Base-by-base conservation (phyloP, 768 basidiomycete genomes). In the Russula virescens region DNA sequence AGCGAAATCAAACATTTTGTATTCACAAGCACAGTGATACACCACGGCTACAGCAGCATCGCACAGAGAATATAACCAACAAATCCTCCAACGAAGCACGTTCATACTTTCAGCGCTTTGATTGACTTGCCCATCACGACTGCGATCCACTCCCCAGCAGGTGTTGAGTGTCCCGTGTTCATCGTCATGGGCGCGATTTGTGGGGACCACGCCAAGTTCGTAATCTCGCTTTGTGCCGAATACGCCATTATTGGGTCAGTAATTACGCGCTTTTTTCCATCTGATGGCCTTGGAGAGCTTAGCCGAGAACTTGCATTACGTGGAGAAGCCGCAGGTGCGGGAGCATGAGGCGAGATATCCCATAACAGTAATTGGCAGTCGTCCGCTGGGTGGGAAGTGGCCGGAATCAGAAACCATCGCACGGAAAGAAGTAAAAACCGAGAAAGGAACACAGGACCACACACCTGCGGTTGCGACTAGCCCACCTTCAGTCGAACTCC, bases 331-430 rank as follows among this genome's bases (percentile, higher is more conserved):
- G 83, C 81, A 42, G 76, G 71, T 43, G 61, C 78, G 67, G 80
- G 84, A 10, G 85, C 81, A 70, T 86, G 78, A 56, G 78, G 77
- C 61, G 85, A 79, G 48, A 97, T 81, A 72, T 98, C 95, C 91
- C 95, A 98, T 16, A 98, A 73, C 11, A 97, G 77, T n/a, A 97
- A 79, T 75, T 96, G 94, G 66, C 89, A 89, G 75, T 98, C 95
- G 72, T 98, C 95, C 60, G 86, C 94, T 97, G 71, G 18, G 66
- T 40, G 38, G 2, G 38, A 40, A 48, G 5, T 6, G 26, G 40
- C 19, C 35, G 23, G 40, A 53, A 53, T 45, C 40, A 62, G 34
- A 16, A n/a, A 26, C 21, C 19, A 50, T 18, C 10, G 10, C 19
- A 13, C 1, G 18, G 18, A 45, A 7, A 45, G 43, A 43, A 61